Conservation (phyloP, 495 filamentous ascomycete genomes). For the Penicillium egyptiacum region DNA sequence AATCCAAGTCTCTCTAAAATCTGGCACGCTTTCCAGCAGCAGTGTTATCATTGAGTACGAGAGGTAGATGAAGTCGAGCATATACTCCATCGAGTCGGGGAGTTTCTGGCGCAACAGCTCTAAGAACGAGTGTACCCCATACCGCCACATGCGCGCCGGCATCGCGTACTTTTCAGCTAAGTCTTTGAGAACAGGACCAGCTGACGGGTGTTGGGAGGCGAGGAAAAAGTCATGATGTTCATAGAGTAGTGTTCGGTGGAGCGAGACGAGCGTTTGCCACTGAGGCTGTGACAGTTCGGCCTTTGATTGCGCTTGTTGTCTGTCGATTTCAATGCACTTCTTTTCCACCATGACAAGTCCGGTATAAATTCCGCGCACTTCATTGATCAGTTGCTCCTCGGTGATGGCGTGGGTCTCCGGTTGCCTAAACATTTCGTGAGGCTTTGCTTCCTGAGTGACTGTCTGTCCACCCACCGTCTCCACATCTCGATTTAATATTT, state of each 20-base stretch:
- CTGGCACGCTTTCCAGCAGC: slow-evolving; percentile 70
- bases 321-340: slow-evolving; percentile 73
- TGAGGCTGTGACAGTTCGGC: slow-evolving; percentile 57
- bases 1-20: slow-evolving; percentile 84
- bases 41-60: slow-evolving; percentile 82
- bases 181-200: slow-evolving; percentile 54
- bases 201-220: slow-evolving; percentile 72
- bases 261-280: slow-evolving; percentile 70
- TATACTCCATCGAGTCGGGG: slow-evolving; percentile 70
- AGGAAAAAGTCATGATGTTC: slow-evolving; percentile 84
- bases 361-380: slow-evolving; percentile 74
- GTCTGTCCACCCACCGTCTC: slow-evolving; percentile 11
- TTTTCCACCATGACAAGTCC: slow-evolving; percentile 77
- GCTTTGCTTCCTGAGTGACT: slow-evolving; percentile 38
- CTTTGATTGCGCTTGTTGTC: slow-evolving; percentile 49
- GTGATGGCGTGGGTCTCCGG: slow-evolving; percentile 67
- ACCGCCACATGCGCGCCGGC: slow-evolving; percentile 82
- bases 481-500: slow-evolving; percentile 10
- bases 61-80: slow-evolving; percentile 78
- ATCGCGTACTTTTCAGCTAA: slow-evolving; percentile 72
- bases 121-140: slow-evolving; percentile 77
- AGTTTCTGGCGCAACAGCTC: slow-evolving; percentile 69
- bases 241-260: slow-evolving; percentile 71
- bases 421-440: slow-evolving; percentile 49
- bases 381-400: slow-evolving; percentile 66